phyloP scores from a whole-genome alignment of 176 grass and related monocot species.

The Triticum dicoccoides region DNA sequence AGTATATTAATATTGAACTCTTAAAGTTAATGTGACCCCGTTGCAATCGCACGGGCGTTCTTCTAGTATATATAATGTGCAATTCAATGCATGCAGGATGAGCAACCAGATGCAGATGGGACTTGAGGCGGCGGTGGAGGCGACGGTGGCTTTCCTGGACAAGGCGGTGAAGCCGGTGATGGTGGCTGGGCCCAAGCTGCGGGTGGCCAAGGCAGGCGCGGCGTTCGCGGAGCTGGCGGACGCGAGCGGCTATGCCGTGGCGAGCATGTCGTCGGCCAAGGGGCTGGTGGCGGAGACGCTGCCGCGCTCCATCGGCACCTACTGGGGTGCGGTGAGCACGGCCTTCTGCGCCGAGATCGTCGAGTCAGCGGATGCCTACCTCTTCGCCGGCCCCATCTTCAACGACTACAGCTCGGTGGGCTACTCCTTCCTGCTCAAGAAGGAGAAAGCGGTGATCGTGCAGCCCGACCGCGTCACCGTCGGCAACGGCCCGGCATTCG shows the following conservation, averaged over 20 bases:
- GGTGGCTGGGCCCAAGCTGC: conserved; percentile 48
- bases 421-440: conserved; percentile 61
- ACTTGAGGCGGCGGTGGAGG: conserved; percentile 49
- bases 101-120: conserved; percentile 42
- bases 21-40: too few relatives aligned
- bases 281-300: conserved; percentile 57
- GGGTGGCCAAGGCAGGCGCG: conserved; percentile 41
- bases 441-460: conserved; percentile 74
- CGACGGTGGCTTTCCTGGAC: conserved; percentile 41
- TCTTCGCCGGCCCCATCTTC: conserved; percentile 82
- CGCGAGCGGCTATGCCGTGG: conserved; percentile 38
- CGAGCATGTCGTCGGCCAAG: conserved; percentile 53
- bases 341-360: conserved; percentile 86
- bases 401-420: conserved; percentile 89
- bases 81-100: too few relatives aligned
- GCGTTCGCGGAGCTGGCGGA: conserved; percentile 45
- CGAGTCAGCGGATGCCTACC: conserved; percentile 74
- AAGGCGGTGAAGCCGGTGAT: conserved; percentile 54
- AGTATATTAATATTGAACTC: too few relatives aligned
- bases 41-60: too few relatives aligned
- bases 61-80: too few relatives aligned
- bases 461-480: conserved; percentile 73
- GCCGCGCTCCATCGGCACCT: conserved; percentile 68
- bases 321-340: conserved; percentile 84
- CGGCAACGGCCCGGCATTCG: conserved; percentile 65